Percentiles rank a stretch among this genome's conserved stretches.
Evolutionary conservation across 306 rosid species (phyloP).

Genomic region (Quercus engelmannii): DNA sequence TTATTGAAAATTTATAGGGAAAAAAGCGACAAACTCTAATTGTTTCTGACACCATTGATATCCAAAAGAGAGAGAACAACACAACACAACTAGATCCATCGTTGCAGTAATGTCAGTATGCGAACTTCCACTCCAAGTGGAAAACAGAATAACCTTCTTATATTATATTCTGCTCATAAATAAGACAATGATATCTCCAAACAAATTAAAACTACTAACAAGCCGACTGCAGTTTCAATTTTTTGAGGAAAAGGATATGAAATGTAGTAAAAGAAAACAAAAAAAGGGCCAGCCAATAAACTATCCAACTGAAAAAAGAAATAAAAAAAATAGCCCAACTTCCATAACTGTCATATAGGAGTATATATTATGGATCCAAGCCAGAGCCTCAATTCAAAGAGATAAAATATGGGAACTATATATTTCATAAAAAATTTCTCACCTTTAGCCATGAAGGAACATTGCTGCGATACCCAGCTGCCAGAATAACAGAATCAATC

Average conservation of each 20-base stretch:
- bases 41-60: background rate
- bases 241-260: background rate
- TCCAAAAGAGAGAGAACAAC: background rate
- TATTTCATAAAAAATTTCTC: conserved; percentile 3
- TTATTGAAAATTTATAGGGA: background rate
- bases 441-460: conserved; percentile 99
- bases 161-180: background rate
- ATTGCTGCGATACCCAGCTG: conserved; percentile 92
- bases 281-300: background rate
- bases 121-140: background rate
- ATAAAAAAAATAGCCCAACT: conserved; percentile 11
- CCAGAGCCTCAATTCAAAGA: background rate
- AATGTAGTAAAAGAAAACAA: background rate
- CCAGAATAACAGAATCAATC: conserved; percentile 83
- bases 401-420: background rate
- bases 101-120: background rate
- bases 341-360: conserved; percentile 38
- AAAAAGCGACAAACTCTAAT: background rate
- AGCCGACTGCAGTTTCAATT: background rate
- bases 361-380: conserved; percentile 19
- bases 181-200: conserved; percentile 7
- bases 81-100: background rate
- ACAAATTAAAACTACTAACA: conserved; percentile 17
- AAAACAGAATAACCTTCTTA: background rate
- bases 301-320: conserved; percentile 18